Conservation (phyloP, 345 rosid species). For the Geranium brycei region DNA sequence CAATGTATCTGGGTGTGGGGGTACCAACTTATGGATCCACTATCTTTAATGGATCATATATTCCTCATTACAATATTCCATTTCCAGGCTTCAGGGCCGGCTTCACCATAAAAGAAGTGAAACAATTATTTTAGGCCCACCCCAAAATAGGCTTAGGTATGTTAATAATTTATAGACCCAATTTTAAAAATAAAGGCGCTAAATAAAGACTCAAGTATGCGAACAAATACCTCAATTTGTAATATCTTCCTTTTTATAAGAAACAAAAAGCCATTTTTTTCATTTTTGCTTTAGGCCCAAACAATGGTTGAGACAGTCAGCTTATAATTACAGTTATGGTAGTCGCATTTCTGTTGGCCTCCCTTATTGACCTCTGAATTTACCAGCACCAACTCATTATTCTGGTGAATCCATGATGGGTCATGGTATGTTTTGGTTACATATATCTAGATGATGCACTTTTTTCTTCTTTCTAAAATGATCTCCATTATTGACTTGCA, state of each 20-base stretch:
- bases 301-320: constrained; percentile 18
- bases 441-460: neutral
- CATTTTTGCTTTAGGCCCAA: too few species aligned
- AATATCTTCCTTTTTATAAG: too few species aligned
- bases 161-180: too few species aligned
- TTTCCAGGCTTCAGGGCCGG: constrained; percentile 34
- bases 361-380: constrained; percentile 73
- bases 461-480: neutral
- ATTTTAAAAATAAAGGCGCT: too few species aligned
- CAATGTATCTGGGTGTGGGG: constrained; percentile 85
- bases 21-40: constrained; percentile 89
- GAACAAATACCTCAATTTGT: too few species aligned
- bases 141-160: too few species aligned
- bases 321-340: constrained; percentile 75
- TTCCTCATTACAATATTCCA: constrained; percentile 80
- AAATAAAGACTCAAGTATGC: too few species aligned
- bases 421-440: constrained; percentile 31
- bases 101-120: too few species aligned
- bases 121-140: too few species aligned
- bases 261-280: too few species aligned
- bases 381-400: constrained; percentile 78
- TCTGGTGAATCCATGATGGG: constrained; percentile 83
- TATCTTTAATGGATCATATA: constrained; percentile 59
- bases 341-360: constrained; percentile 64
- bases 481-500: neutral